These are phyloP conservation scores for Rubroboletus satanas DNA, from an alignment of 768 basidiomycete species.

Conservation along the genomic window DNA sequence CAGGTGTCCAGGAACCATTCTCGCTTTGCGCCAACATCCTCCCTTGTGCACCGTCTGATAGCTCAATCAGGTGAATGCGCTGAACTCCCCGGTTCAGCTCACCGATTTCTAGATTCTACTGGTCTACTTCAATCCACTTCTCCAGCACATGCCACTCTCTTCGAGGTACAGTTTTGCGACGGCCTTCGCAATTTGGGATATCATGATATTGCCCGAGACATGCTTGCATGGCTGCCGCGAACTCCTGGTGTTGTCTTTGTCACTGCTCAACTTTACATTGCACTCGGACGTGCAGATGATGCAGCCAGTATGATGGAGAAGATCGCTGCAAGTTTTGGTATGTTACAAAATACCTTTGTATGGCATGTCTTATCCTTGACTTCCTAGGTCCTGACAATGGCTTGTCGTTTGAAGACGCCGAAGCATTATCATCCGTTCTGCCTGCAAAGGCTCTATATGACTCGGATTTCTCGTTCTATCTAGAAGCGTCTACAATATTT, in stretches of 20 bases:
- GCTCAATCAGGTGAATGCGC: slow-evolving; percentile 46
- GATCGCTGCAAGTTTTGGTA: slow-evolving; percentile 73
- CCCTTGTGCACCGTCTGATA: slow-evolving; percentile 62
- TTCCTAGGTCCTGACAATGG: slow-evolving; percentile 45
- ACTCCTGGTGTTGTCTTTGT: slow-evolving; percentile 76
- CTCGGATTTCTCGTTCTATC: slow-evolving; percentile 70
- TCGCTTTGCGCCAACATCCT: slow-evolving; percentile 50
- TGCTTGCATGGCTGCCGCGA: slow-evolving; percentile 74
- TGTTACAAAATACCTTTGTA: slow-evolving; percentile 23
- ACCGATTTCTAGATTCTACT: slow-evolving; percentile 64
- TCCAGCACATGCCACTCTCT: slow-evolving; percentile 60
- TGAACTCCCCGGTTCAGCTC: slow-evolving; percentile 56
- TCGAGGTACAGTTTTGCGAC: slow-evolving; percentile 73
- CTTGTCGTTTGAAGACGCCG: slow-evolving; percentile 56
- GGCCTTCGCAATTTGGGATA: slow-evolving; percentile 62
- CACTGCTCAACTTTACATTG: slow-evolving; percentile 61
- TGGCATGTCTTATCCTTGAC: neutral
- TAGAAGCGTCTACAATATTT: slow-evolving; percentile 74
- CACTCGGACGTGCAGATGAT: slow-evolving; percentile 66
- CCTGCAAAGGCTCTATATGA: slow-evolving; percentile 54
- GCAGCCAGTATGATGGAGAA: slow-evolving; percentile 70
- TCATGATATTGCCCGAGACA: slow-evolving; percentile 54
- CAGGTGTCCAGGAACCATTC: slow-evolving; percentile 55
- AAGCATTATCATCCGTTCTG: slow-evolving; percentile 58
- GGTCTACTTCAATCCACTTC: slow-evolving; percentile 67